Evolutionary conservation across 306 rosid genomes (phyloP).

Genomic region (Parietaria judaica): DNA sequence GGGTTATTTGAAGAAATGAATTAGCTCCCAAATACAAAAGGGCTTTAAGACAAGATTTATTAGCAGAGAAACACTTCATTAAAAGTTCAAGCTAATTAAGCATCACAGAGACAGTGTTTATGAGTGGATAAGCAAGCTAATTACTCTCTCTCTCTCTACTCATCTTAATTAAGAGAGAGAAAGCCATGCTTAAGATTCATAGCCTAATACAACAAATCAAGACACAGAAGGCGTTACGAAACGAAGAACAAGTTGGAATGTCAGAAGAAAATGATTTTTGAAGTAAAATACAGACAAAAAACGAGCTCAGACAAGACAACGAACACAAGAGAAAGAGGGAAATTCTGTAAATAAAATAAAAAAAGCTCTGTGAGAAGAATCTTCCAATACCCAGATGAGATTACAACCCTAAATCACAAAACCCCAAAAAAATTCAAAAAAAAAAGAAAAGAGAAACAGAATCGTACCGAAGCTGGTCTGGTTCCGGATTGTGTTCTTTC

Average conservation of each 20-base stretch:
- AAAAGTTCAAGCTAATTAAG: too few relatives aligned
- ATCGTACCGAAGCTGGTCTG: conserved; percentile 13
- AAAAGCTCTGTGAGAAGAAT: neutral
- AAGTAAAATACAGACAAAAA: neutral
- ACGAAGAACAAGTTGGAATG: neutral
- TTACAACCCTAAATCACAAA: conserved; percentile 11
- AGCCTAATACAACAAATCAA: neutral
- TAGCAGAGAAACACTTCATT: too few relatives aligned
- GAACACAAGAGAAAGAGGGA: too few relatives aligned
- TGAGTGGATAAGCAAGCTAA: too few relatives aligned
- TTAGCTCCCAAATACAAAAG: neutral
- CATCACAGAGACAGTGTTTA: too few relatives aligned
- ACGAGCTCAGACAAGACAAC: conserved; percentile 19
- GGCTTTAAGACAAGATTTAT: too few relatives aligned
- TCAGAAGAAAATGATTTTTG: neutral
- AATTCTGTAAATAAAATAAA: too few relatives aligned
- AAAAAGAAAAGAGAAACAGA: neutral
- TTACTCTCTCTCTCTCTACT: too few relatives aligned
- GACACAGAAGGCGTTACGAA: too few relatives aligned
- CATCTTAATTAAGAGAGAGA: neutral
- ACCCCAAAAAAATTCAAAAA: neutral
- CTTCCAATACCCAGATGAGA: conserved; percentile 20
- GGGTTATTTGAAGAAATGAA: neutral
- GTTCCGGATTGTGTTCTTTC: conserved; percentile 24
- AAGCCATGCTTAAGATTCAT: too few relatives aligned